Conservation (phyloP, 1,284 basidiomycete species). For the Pascua guehoae region DNA sequence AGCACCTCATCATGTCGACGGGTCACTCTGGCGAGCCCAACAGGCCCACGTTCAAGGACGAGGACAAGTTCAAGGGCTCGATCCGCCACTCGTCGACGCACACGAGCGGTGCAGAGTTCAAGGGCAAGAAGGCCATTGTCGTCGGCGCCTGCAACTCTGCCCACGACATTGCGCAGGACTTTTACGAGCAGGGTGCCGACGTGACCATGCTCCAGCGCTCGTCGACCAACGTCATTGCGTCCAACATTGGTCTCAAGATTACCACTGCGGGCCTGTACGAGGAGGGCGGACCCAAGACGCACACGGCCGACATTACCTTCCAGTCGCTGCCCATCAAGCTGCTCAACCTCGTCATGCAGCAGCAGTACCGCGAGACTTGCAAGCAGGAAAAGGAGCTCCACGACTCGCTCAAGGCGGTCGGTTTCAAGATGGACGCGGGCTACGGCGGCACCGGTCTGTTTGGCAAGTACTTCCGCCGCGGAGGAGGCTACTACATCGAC, state of each 20-base stretch:
- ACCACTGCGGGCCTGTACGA: constrained; percentile 54
- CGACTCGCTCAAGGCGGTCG: constrained; percentile 12
- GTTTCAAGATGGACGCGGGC: constrained; percentile 26
- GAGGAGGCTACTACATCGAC: constrained; percentile 19
- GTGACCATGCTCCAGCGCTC: constrained; percentile 51
- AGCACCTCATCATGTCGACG: constrained; percentile 23
- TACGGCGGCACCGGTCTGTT: constrained; percentile 20
- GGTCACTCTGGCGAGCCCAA: constrained; percentile 18
- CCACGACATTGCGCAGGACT: constrained; percentile 15
- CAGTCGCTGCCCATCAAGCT: constrained; percentile 51
- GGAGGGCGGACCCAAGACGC: constrained; percentile 55
- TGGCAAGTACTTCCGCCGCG: constrained; percentile 20
- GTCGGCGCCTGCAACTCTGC: constrained; percentile 22
- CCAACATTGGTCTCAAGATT: constrained; percentile 49
- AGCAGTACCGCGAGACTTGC: constrained; percentile 57
- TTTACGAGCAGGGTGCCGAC: constrained; percentile 50
- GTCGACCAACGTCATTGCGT: constrained; percentile 51
- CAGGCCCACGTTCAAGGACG: constrained; percentile 16
- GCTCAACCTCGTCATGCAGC: constrained; percentile 30
- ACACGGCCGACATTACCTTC: constrained; percentile 51
- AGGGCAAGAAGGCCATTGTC: constrained; percentile 48
- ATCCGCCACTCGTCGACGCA: constrained; percentile 57
- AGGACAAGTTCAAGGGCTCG: constrained; percentile 56
- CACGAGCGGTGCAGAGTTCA: constrained; percentile 47
- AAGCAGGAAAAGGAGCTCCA: constrained; percentile 15